Base-by-base conservation (phyloP, 345 rosid genomes). In the Firmiana major region DNA sequence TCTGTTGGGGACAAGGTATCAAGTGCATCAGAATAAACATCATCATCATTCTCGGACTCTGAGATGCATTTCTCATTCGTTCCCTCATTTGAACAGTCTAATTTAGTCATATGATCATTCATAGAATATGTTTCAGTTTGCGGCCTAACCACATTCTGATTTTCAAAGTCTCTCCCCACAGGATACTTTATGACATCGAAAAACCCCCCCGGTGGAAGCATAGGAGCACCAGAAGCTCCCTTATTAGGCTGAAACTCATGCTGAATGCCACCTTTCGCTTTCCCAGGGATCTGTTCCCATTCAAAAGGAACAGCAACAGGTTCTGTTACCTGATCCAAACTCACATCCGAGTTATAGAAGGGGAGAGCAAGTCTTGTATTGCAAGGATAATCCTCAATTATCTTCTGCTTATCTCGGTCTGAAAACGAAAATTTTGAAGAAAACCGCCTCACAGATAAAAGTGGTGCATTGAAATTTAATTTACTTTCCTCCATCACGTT, bases 281-380 rank as follows among this genome's bases (percentile, higher is more conserved):
- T 85, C 24, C 99, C 99, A 54, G 99, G 98, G 73, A 88, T 87
- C 75, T 84, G 88, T 70, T 93, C 98, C 98, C 99, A 96, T 17
- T 78, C 77, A 73, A 96, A 96, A 79, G 99, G 98, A 76, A 96
- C 94, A 7, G 97, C 91, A 63, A 78, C 94, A 28, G 93, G 84
- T 77, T 93, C 90, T 4, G 91, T 92, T 34, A 92, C 91, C 55
- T 87, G 93, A 53, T 92, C 96, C 78, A 85, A 81, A 64, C 67
- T 78, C 34, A 75, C 55, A 59, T 84, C 90, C 2, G 85, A 24
- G 48, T 68, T 78, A 53, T 72, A 46, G 9, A 79, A 81, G 42
- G 85, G 79, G 43, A 83, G 74, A 31, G 79, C 76, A 55, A 63
- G 78, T 74, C 76, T 78, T 43, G 84, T 79, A 74, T n/a, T 40